phyloP scores from a whole-genome alignment of 805 yeast species.

The Candida berthetii region DNA sequence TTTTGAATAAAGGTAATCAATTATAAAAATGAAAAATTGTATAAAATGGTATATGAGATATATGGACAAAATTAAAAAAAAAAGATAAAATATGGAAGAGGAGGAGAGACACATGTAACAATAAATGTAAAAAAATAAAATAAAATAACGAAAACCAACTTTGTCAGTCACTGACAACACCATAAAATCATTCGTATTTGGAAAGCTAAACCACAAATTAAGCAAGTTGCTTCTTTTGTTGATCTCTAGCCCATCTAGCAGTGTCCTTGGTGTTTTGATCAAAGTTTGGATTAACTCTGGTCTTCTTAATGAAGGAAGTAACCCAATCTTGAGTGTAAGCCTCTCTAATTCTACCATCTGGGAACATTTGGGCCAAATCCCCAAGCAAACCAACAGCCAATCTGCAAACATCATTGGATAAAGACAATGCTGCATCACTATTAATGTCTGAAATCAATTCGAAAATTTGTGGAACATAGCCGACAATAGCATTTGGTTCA shows the following conservation, averaged over 20 bases:
- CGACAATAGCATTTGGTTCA: conserved; percentile 56
- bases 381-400: conserved; percentile 89
- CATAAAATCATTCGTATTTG: conserved; percentile 3
- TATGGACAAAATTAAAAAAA: too few relatives aligned
- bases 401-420: conserved; percentile 68
- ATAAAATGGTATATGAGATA: too few relatives aligned
- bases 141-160: too few relatives aligned
- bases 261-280: conserved; percentile 72
- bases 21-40: too few relatives aligned
- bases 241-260: conserved; percentile 98
- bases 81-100: too few relatives aligned
- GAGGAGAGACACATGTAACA: too few relatives aligned
- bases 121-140: too few relatives aligned
- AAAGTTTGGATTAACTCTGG: conserved; percentile 58
- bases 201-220: neutral
- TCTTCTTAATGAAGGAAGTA: conserved; percentile 64
- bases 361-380: conserved; percentile 84
- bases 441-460: conserved; percentile 57
- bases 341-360: conserved; percentile 66
- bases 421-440: conserved; percentile 50
- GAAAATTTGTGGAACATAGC: conserved; percentile 65
- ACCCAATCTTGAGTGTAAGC: conserved; percentile 75
- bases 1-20: neutral
- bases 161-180: conserved; percentile 8
- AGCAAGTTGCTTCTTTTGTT: conserved; percentile 19